Conservation (phyloP, 768 basidiomycete genomes). For the Tricholoma terreum region DNA sequence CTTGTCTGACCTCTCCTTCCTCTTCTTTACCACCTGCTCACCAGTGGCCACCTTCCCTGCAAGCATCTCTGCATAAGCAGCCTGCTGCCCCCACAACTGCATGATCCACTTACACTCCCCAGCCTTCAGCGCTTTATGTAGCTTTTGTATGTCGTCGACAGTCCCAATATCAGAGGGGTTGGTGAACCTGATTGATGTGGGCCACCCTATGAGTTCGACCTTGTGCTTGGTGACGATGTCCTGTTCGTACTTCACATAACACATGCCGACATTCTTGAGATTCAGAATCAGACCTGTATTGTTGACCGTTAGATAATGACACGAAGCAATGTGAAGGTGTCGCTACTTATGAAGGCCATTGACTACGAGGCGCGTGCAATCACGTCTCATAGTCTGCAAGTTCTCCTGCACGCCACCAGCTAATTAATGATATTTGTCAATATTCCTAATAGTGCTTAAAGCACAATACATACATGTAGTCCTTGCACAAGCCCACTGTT, state of each 20-base stretch:
- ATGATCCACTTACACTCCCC: background rate
- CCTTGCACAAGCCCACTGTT: too few relatives aligned
- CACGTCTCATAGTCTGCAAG: background rate
- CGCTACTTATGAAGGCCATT: background rate
- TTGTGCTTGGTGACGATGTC: constrained; percentile 1
- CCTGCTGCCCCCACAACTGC: background rate
- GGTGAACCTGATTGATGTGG: background rate
- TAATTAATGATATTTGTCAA: background rate
- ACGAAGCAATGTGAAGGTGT: background rate
- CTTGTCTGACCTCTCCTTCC: background rate
- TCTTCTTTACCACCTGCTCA: background rate
- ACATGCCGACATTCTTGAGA: background rate
- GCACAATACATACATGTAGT: background rate
- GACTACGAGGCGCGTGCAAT: background rate
- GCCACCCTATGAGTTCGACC: background rate
- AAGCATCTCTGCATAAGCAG: background rate
- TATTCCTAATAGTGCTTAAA: background rate
- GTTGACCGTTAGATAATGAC: background rate
- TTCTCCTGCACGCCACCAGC: background rate
- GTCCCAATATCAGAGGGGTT: background rate
- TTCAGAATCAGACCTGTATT: background rate
- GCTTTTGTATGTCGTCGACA: background rate
- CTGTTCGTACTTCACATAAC: background rate
- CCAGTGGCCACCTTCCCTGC: background rate
- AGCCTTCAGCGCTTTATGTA: background rate